phyloP scores from a whole-genome alignment of 1,139 yeast species.

The Pichia cactophila region DNA sequence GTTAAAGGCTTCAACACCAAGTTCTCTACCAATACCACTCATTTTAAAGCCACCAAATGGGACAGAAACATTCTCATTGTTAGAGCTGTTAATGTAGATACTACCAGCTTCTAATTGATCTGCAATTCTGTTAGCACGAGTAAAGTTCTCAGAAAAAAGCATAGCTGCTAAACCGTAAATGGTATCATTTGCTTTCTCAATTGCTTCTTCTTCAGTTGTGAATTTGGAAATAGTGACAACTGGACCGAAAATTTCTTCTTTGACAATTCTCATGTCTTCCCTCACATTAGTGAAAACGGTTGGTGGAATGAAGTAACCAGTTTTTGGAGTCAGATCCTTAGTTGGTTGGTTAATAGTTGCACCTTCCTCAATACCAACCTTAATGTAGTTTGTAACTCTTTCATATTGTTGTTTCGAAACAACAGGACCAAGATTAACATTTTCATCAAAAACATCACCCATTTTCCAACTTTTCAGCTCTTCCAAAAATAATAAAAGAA shows the following conservation, averaged over 20 bases:
- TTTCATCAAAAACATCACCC: slow-evolving; percentile 50
- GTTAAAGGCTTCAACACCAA: slow-evolving; percentile 74
- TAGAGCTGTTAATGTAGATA: slow-evolving; percentile 79
- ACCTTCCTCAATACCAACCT: slow-evolving; percentile 63
- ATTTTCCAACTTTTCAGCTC: slow-evolving; percentile 42
- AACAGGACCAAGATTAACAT: slow-evolving; percentile 70
- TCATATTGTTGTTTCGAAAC: slow-evolving; percentile 64
- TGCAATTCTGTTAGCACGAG: slow-evolving; percentile 54
- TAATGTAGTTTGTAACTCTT: slow-evolving; percentile 58
- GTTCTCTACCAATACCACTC: slow-evolving; percentile 84
- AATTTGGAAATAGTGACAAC: slow-evolving; percentile 74
- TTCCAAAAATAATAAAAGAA: slow-evolving; percentile 37
- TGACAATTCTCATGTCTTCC: slow-evolving; percentile 50
- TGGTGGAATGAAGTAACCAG: slow-evolving; percentile 60
- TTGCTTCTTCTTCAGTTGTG: slow-evolving; percentile 53
- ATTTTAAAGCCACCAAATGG: slow-evolving; percentile 83
- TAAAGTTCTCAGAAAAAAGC: slow-evolving; percentile 60
- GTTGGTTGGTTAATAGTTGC: slow-evolving; percentile 32
- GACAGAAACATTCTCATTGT: slow-evolving; percentile 65
- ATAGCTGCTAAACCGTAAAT: slow-evolving; percentile 76
- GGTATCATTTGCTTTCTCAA: slow-evolving; percentile 64
- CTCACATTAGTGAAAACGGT: slow-evolving; percentile 59
- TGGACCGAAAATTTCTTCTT: slow-evolving; percentile 88
- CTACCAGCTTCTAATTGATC: slow-evolving; percentile 71
- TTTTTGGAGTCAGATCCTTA: slow-evolving; percentile 28